phyloP scores from a whole-genome alignment of 148 eudicot species.

The Rhododendron simsii region DNA sequence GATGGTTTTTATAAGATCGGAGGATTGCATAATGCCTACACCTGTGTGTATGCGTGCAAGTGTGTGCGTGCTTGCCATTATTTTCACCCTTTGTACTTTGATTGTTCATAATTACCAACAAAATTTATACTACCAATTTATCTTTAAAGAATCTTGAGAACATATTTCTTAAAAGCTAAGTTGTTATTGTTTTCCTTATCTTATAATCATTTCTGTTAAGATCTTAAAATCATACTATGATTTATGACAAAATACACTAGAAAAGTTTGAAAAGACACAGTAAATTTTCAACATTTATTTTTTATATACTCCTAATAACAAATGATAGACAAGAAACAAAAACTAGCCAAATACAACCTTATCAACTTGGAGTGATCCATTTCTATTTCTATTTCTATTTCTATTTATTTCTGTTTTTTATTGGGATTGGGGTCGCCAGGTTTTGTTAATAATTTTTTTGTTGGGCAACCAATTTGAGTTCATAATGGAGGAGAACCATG shows the following conservation, averaged over 20 bases:
- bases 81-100: too few relatives aligned
- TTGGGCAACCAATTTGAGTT: background rate
- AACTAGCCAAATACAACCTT: background rate
- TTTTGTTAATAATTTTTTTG: too few relatives aligned
- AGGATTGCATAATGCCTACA: too few relatives aligned
- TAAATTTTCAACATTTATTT: background rate
- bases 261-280: background rate
- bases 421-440: background rate
- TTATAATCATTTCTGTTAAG: background rate
- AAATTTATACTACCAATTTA: background rate
- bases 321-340: background rate
- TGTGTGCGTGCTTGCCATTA: too few relatives aligned
- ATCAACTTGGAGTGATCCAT: background rate
- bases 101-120: background rate
- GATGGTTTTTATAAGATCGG: too few relatives aligned
- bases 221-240: background rate
- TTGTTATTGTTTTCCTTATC: background rate
- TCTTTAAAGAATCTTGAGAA: background rate
- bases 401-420: too few relatives aligned
- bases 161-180: background rate
- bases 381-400: too few relatives aligned
- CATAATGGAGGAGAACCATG: background rate
- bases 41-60: too few relatives aligned
- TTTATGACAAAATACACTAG: background rate
- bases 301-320: background rate